Evolutionary conservation across 140 eudicot genomes (phyloP).

Genomic region (Bidens hawaiensis): DNA sequence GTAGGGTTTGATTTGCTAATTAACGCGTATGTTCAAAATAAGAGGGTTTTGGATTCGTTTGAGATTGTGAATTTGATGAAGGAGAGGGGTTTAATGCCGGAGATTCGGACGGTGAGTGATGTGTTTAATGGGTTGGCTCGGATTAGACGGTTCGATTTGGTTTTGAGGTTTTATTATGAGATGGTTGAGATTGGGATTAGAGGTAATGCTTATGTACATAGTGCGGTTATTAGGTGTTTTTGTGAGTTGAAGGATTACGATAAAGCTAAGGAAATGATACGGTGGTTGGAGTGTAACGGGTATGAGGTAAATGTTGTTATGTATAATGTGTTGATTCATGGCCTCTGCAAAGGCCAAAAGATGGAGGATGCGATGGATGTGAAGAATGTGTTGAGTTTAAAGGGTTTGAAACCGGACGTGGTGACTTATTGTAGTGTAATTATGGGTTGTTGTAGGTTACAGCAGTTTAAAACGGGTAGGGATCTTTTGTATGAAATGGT

Average conservation of each 20-base stretch:
- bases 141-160: slow-evolving; percentile 48
- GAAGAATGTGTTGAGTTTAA: slow-evolving; percentile 32
- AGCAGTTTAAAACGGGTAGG: slow-evolving; percentile 34
- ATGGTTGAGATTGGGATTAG: slow-evolving; percentile 26
- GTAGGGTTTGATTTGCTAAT: slow-evolving; percentile 73
- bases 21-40: slow-evolving; percentile 45
- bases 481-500: slow-evolving; percentile 57
- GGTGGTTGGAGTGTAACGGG: slow-evolving; percentile 37
- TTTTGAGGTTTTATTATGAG: slow-evolving; percentile 46
- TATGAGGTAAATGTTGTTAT: slow-evolving; percentile 45
- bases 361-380: slow-evolving; percentile 60
- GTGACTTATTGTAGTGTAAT: slow-evolving; percentile 72
- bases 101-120: slow-evolving; percentile 74
- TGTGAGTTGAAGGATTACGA: slow-evolving; percentile 68
- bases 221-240: slow-evolving; percentile 55
- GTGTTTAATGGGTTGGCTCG: slow-evolving; percentile 69
- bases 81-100: slow-evolving; percentile 49
- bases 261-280: slow-evolving; percentile 42
- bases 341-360: slow-evolving; percentile 57
- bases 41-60: slow-evolving; percentile 53
- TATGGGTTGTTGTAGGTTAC: slow-evolving; percentile 60
- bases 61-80: slow-evolving; percentile 45
- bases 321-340: slow-evolving; percentile 80
- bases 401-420: slow-evolving; percentile 66
- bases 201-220: slow-evolving; percentile 53